Conservation (phyloP, 2,329 filamentous ascomycete species). For the Cladosporium sp. region DNA sequence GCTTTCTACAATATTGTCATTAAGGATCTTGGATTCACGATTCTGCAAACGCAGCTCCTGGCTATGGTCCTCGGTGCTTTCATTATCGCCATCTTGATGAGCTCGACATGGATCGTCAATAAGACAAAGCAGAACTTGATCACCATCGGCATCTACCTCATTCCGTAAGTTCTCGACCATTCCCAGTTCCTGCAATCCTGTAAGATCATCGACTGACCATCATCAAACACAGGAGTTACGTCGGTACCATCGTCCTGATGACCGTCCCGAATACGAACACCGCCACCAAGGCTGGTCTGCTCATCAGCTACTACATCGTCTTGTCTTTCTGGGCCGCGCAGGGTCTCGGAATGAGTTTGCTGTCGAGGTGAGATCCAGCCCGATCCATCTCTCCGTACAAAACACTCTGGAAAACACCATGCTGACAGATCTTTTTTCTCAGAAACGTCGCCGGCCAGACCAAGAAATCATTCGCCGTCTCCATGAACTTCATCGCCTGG, state of each 20-base stretch:
- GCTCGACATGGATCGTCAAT: constrained; percentile 64
- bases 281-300: constrained; percentile 60
- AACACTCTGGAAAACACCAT: not conserved
- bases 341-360: constrained; percentile 25
- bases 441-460: constrained; percentile 70
- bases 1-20: constrained; percentile 74
- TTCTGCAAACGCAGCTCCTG: constrained; percentile 66
- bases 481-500: constrained; percentile 68
- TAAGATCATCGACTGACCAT: no score
- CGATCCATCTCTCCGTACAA: constrained; percentile 64
- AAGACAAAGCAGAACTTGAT: constrained; percentile 65
- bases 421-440: constrained; percentile 26
- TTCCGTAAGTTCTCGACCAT: constrained; percentile 52
- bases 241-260: constrained; percentile 70
- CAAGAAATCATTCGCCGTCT: constrained; percentile 66
- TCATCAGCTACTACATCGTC: constrained; percentile 72
- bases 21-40: constrained; percentile 61
- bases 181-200: not conserved
- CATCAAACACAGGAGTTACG: constrained; percentile 61
- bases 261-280: constrained; percentile 57
- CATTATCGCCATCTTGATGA: constrained; percentile 66
- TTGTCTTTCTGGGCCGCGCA: constrained; percentile 71
- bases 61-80: constrained; percentile 72
- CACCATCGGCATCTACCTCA: constrained; percentile 61
- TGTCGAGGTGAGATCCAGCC: constrained; percentile 9